phyloP scores from a whole-genome alignment of 768 basidiomycete genomes.

The Rhizopogon roseolus region DNA sequence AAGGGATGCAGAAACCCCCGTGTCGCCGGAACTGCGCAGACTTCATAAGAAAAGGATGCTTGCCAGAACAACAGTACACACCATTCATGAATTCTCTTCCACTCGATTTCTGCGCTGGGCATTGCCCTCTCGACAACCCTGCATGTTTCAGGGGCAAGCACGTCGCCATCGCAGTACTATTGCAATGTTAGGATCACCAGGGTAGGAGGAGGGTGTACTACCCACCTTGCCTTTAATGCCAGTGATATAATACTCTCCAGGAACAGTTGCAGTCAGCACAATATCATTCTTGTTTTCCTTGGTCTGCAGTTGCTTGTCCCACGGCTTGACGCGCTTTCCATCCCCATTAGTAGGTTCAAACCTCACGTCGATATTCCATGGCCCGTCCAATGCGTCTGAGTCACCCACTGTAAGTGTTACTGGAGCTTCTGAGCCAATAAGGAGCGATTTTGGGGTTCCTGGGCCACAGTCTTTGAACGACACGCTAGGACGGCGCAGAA shows the following conservation, averaged over 20 bases:
- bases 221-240: slow-evolving; percentile 66
- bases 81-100: slow-evolving; percentile 92
- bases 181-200: slow-evolving; percentile 2
- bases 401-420: slow-evolving; percentile 50
- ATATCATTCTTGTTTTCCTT: slow-evolving; percentile 39
- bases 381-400: slow-evolving; percentile 57
- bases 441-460: slow-evolving; percentile 63
- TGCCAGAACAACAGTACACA: slow-evolving; percentile 20
- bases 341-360: slow-evolving; percentile 49
- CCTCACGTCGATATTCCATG: slow-evolving; percentile 60
- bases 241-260: slow-evolving; percentile 75
- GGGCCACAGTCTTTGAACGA: slow-evolving; percentile 73
- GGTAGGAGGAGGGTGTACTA: background rate
- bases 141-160: slow-evolving; percentile 80
- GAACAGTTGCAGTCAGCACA: slow-evolving; percentile 45
- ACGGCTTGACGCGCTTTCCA: slow-evolving; percentile 46
- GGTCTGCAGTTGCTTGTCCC: slow-evolving; percentile 59
- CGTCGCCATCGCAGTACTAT: slow-evolving; percentile 76
- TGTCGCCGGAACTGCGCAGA: slow-evolving; percentile 72
- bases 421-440: slow-evolving; percentile 62
- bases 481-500: slow-evolving; percentile 66
- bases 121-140: slow-evolving; percentile 68
- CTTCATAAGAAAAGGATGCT: slow-evolving; percentile 4
- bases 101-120: slow-evolving; percentile 82
- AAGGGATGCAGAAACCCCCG: slow-evolving; percentile 83